Base-by-base conservation (phyloP, 2,329 filamentous ascomycete species). In the Aspergillus fischeri region DNA sequence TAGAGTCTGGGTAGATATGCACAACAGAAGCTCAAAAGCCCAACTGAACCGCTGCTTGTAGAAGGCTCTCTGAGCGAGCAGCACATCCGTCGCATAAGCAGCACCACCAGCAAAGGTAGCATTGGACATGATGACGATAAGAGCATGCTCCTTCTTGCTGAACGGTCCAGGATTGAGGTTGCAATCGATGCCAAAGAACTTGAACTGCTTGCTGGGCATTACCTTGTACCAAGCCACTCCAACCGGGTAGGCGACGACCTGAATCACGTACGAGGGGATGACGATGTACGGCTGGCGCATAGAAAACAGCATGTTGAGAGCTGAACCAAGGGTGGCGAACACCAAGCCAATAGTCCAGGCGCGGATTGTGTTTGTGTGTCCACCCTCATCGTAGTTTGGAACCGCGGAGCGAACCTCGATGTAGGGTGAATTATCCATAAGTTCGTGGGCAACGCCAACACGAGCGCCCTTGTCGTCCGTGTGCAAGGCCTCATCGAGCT, bases 21-120 rank as follows among this genome's bases (percentile, higher is more conserved):
- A 85, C 58, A 89, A 77, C 17, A 90, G 75, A 29, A 90, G 72
- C 69, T 90, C 85, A 67, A 88, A 91, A 1, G 77, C 61, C 60
- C 88, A 78, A 21, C 87, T 86, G 65, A 89, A 89, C 57, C 86
- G 77, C 64, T 89, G 82, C 68, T 87, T 85, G 69, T 91, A 91
- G 65, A 90, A 91, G 17, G 87, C 81, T 20, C 84, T 75, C 72
- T 90, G 87, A 0, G 88, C 88, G 2, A 90, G 77, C 48, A 92
- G 82, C 29, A 90, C 86, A 63, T 91, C 88, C 1, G 88, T 91
- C 0, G 87, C 87, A 64, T 91, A 91, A 3, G 87, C 86, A 5
- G 71, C 74, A 53, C 77, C 77, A 59, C 73, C 72, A 81, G 85
- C 51, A 77, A 86, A 89, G 4, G 86, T 86, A 5, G 89, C 86